Base-by-base conservation (phyloP, 495 filamentous ascomycete species). In the Umbilicaria muhlenbergii region DNA sequence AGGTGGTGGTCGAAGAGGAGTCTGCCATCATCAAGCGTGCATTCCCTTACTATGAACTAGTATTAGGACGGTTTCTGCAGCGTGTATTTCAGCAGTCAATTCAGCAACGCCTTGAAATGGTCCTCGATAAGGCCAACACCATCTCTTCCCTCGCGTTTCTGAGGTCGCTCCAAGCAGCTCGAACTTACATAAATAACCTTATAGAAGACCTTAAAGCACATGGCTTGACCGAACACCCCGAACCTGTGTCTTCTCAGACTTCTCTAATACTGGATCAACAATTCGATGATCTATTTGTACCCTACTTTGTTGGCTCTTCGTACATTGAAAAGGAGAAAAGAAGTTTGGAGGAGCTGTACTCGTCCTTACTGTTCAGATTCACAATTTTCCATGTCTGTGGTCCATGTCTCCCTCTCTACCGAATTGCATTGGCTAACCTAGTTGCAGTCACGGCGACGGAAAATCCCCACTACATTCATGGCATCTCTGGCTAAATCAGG, bases 51-150 rank as follows among this genome's bases (percentile, higher is more conserved):
- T 84, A 93, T 51, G 92, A 99, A 38, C 84, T 88, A 42, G 92
- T 99, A 5, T 64, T 99, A 36, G 74, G 77, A 33, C 85, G 84
- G 47, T 99, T 99, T 50, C 63, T 96, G 21, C 92, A 96, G 59
- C 74, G 92, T 31, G 79, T 99, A 5, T 99, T 96, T 57, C 89
- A 99, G 56, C 92, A 99, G 58, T 94, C 89, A 2, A 81, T 98
- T 48, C 92, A 96, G 57, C 91, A 96, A 59, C 70, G 87, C 3
- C 69, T 99, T 11, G 92, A 99, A 52, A 86, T 93, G 82, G 87
- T 99, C 8, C 67, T 99, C 36, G 86, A 94, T 46, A 94, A 94
- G 61, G 89, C 92, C 11, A 82, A 81, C 50, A 78, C 78, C 7
- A 76, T 94, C 34, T 96, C 92, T 1, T 86, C 86, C 4, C 65